Base-by-base conservation (phyloP, 345 rosid genomes). In the Euphorbia pulcherrima region DNA sequence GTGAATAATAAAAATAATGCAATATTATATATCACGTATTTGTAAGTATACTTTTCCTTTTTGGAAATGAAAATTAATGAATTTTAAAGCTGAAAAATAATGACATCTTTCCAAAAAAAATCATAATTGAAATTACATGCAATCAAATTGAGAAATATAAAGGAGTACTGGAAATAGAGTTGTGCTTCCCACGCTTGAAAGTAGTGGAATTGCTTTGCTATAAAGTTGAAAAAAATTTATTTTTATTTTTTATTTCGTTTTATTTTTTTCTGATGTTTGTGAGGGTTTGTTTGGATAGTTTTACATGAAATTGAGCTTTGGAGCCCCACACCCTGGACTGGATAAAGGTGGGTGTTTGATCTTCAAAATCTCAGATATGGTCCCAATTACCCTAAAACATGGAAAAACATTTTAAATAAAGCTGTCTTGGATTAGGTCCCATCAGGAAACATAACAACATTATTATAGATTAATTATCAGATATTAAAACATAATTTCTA, bases 201-300 rank as follows among this genome's bases (percentile, higher is more conserved):
- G 24, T 21, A 53, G 64, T 37, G 64, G 64, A 37, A 28, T 63
- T 46, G 33, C 55, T 46, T 63, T 44, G 37, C 23, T 47, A 27
- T 28, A 63, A 63, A 62, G 67, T 50, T 26, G 8, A 62, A 44
- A n/a, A n/a, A n/a, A n/a, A n/a, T 33, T 7, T 33, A 33, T 33
- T 33, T 33, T 33, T 33, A 8, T 17, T n/a, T n/a, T n/a, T n/a
- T n/a, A n/a, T n/a, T n/a, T n/a, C n/a, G n/a, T n/a, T n/a, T n/a
- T n/a, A n/a, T n/a, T n/a, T n/a, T n/a, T n/a, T n/a, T n/a, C n/a
- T n/a, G n/a, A 8, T 41, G 44, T 16, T 44, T 47, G 6, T 16
- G 50, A 44, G 50, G 12, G 37, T 24, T 26, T 16, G 23, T 27
- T 44, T 26, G 37, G 37, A 2, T 33, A 33, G 37, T 8, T 17